Percentiles rank a stretch among this genome's conserved stretches.
phyloP scores from a whole-genome alignment of 148 eudicot genomes.

The Limonium bicolor region DNA sequence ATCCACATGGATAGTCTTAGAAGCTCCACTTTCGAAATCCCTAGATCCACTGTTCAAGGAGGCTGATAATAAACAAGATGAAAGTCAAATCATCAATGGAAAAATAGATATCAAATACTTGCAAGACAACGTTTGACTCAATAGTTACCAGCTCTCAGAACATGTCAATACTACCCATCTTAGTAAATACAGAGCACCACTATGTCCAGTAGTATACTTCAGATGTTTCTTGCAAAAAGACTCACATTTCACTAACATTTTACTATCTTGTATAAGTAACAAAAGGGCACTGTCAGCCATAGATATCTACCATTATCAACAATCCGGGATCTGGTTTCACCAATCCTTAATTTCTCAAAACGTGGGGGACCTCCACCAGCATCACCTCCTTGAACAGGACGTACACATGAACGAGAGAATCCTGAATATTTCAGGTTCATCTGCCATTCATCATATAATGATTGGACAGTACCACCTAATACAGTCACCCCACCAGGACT shows the following conservation, averaged over 20 bases:
- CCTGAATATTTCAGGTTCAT: conserved; percentile 81
- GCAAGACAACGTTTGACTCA: too few relatives aligned
- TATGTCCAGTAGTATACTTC: too few relatives aligned
- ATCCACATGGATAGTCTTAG: conserved; percentile 12
- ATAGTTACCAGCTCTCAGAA: too few relatives aligned
- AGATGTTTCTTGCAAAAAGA: too few relatives aligned
- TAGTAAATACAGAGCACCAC: too few relatives aligned
- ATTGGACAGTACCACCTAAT: conserved; percentile 66
- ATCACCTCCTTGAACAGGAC: conserved; percentile 24
- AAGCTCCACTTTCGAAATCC: conserved; percentile 15
- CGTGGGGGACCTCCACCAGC: conserved; percentile 59
- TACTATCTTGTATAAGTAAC: too few relatives aligned
- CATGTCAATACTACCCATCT: too few relatives aligned
- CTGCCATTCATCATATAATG: conserved; percentile 87
- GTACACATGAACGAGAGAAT: conserved; percentile 42
- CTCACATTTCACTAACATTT: too few relatives aligned
- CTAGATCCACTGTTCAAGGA: conserved; percentile 14
- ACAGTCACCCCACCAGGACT: conserved; percentile 50
- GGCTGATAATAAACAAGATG: conserved; percentile 17
- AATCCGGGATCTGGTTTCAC: conserved; percentile 19
- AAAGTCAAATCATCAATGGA: too few relatives aligned
- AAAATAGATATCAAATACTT: too few relatives aligned
- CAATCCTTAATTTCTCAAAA: conserved; percentile 69
- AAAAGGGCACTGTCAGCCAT: too few relatives aligned
- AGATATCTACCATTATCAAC: conserved; percentile 24